phyloP scores from a whole-genome alignment of 2,329 filamentous ascomycete genomes.

The Drechslerella dactyloides region DNA sequence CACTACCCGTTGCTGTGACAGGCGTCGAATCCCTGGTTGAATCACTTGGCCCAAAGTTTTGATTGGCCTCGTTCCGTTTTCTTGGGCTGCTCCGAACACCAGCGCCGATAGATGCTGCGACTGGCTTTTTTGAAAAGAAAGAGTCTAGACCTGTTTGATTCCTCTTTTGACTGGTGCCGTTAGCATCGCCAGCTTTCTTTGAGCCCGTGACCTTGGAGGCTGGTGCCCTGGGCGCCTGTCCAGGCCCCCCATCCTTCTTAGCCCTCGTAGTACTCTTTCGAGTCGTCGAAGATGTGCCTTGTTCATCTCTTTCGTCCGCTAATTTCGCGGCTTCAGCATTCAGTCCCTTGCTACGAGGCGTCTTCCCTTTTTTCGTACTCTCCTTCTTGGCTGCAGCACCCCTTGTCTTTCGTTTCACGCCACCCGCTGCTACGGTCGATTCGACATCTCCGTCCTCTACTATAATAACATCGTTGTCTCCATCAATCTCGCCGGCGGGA shows the following conservation, averaged over 20 bases:
- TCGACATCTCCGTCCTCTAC: constrained; percentile 41
- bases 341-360: constrained; percentile 2
- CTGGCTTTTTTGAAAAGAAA: constrained; percentile 44
- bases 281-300: constrained; percentile 1
- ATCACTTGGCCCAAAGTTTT: constrained; percentile 17
- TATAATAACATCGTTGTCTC: constrained; percentile 46
- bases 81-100: constrained; percentile 48
- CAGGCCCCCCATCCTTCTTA: constrained; percentile 18
- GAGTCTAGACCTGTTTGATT: constrained; percentile 42
- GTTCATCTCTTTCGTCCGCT: constrained; percentile 21
- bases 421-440: constrained; percentile 20
- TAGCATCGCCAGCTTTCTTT: constrained; percentile 23
- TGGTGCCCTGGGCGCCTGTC: constrained; percentile 21
- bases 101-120: background rate
- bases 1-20: constrained; percentile 31
- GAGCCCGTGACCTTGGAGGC: constrained; percentile 22
- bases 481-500: constrained; percentile 40
- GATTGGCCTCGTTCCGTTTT: constrained; percentile 28
- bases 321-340: background rate
- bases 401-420: constrained; percentile 33
- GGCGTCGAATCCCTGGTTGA: constrained; percentile 34
- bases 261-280: constrained; percentile 28
- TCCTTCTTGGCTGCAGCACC: constrained; percentile 36
- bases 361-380: constrained; percentile 13
- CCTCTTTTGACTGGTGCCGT: constrained; percentile 15